Conservation (phyloP, 768 basidiomycete species). For the Boletus huronensis region DNA sequence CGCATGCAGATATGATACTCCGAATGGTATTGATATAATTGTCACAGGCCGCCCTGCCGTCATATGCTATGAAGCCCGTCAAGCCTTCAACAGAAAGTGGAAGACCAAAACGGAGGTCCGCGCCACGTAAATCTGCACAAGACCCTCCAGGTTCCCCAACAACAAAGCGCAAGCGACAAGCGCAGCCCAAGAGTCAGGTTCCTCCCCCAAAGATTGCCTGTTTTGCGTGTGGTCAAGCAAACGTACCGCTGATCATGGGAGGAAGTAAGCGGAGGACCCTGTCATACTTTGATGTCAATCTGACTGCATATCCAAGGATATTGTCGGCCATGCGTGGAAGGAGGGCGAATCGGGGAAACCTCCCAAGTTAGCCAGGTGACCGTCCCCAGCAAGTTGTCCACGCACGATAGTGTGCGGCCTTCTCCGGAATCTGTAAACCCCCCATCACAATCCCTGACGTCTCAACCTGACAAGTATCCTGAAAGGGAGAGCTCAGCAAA, state of each 20-base stretch:
- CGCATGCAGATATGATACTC: slow-evolving; percentile 11
- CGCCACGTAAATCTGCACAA: slow-evolving; percentile 31
- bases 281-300: background rate
- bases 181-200: slow-evolving; percentile 31
- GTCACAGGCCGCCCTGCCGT: slow-evolving; percentile 41
- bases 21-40: background rate
- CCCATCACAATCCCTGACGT: background rate
- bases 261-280: slow-evolving; percentile 51
- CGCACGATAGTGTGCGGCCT: slow-evolving; percentile 2
- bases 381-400: background rate
- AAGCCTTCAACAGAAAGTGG: slow-evolving; percentile 46
- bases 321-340: slow-evolving; percentile 64
- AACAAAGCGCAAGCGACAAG: slow-evolving; percentile 41
- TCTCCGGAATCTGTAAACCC: background rate
- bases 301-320: slow-evolving; percentile 43
- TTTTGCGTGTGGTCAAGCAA: slow-evolving; percentile 56
- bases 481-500: background rate
- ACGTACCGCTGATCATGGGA: slow-evolving; percentile 73
- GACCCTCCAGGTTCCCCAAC: slow-evolving; percentile 18
- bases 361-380: slow-evolving; percentile 17
- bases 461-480: slow-evolving; percentile 1
- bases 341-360: slow-evolving; percentile 41
- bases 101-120: slow-evolving; percentile 35
- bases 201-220: slow-evolving; percentile 51
- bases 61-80: slow-evolving; percentile 54